Evolutionary conservation across 352 stramenopile species (phyloP).

Genomic region (Phytophthora ohioensis): DNA sequence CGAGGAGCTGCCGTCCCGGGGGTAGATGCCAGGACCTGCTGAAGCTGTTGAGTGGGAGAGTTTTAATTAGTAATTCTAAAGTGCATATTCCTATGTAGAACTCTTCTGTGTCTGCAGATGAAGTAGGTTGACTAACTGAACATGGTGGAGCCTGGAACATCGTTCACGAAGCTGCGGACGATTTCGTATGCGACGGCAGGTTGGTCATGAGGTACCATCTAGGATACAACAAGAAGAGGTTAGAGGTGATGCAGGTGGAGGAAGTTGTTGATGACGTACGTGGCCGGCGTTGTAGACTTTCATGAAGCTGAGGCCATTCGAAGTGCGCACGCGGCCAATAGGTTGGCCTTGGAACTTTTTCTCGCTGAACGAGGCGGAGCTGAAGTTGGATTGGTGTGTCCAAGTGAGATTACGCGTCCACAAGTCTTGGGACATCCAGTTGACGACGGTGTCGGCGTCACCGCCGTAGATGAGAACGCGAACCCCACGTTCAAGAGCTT

Average conservation of each 20-base stretch:
- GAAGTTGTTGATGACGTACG: slow-evolving; percentile 49
- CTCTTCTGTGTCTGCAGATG: neutral
- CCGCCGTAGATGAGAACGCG: slow-evolving; percentile 79
- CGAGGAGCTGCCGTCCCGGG: slow-evolving; percentile 35
- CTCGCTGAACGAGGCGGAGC: slow-evolving; percentile 10
- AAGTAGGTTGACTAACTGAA: slow-evolving; percentile 44
- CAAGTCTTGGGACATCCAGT: slow-evolving; percentile 72
- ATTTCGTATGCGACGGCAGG: slow-evolving; percentile 57
- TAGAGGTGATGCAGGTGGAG: slow-evolving; percentile 1
- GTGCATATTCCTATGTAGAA: slow-evolving; percentile 28
- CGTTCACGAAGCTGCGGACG: slow-evolving; percentile 56
- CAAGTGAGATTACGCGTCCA: slow-evolving; percentile 71
- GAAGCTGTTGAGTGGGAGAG: neutral
- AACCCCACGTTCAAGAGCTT: slow-evolving; percentile 59
- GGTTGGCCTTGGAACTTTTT: slow-evolving; percentile 32
- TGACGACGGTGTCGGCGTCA: slow-evolving; percentile 73
- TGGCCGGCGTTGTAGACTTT: slow-evolving; percentile 73
- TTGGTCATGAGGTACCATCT: slow-evolving; percentile 87
- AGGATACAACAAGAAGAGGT: slow-evolving; percentile 1
- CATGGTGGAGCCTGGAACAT: slow-evolving; percentile 17
- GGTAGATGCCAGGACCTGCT: slow-evolving; percentile 1
- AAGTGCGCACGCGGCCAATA: slow-evolving; percentile 55
- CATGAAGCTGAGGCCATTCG: slow-evolving; percentile 69
- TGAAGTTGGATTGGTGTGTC: slow-evolving; percentile 49
- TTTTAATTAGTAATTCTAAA: slow-evolving; percentile 45